Conservation (phyloP, 2,329 filamentous ascomycete species). For the Alternaria panax region DNA sequence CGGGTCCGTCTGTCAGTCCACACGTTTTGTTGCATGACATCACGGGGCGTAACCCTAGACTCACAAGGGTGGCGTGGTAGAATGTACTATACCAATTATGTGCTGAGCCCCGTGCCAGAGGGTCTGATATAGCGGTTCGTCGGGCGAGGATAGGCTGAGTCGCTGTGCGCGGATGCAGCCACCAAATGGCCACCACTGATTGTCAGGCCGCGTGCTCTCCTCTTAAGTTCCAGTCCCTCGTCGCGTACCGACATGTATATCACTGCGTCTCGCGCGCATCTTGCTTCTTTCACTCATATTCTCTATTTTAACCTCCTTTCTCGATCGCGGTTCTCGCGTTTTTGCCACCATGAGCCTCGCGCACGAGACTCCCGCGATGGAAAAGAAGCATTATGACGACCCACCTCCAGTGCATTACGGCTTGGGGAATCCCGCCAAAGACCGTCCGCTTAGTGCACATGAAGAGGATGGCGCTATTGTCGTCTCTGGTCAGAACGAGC, state of each 20-base stretch:
- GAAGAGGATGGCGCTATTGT: background rate
- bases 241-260: background rate
- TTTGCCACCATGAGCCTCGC: background rate
- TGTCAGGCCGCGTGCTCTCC: background rate
- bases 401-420: background rate
- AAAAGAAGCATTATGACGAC: background rate
- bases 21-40: background rate
- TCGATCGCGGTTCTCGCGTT: background rate
- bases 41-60: background rate
- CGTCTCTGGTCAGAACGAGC: slow-evolving; percentile 1
- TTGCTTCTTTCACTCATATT: background rate
- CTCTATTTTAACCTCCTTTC: background rate
- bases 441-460: background rate
- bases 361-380: slow-evolving; percentile 2
- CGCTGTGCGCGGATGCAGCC: background rate
- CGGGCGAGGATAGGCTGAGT: background rate
- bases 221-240: background rate
- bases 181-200: background rate
- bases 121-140: background rate
- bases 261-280: background rate
- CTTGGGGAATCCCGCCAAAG: background rate
- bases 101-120: slow-evolving; percentile 1
- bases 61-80: background rate
- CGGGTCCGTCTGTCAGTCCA: background rate
- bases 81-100: background rate